Base-by-base conservation (phyloP, 139 green algal species). In the Zygnema cylindricum region DNA sequence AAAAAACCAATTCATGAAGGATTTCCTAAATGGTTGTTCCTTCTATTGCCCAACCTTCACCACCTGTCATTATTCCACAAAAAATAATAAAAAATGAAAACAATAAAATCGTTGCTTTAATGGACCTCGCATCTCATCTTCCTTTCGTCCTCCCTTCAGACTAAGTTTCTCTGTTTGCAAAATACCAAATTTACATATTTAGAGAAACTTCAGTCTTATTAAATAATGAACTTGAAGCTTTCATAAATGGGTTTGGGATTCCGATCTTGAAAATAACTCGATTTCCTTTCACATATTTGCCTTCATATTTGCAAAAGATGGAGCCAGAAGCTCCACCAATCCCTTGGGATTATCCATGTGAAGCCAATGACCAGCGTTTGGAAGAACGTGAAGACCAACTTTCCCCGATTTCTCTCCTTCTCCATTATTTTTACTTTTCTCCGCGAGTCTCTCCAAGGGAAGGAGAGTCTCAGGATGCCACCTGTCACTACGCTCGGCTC, bases 261-360 rank as follows among this genome's bases (percentile, higher is more conserved):
- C n/a, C n/a, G n/a, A n/a, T n/a, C n/a, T n/a, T n/a, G n/a, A n/a
- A n/a, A n/a, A n/a, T n/a, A n/a, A n/a, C n/a, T n/a, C n/a, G n/a
- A n/a, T n/a, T n/a, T 63, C 49, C 49, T 63, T 63, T 63, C 16
- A 63, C 16, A 25, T 16, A 7, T 63, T 16, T 7, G 49, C 7
- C 49, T 25, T 63, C 16, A 85, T 83, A 25, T 57, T 55, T 7
- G 23, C 81, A 3, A 87, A 11, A 2, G 32, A 78, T 21, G 81
- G 81, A 85, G 71, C 81, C n/a, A 87, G 23, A 3, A 87, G 32
- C 32, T 77, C n/a, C 41, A 87, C 33, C n/a, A 87, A 69, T 41
- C 81, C 81, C 38, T 41, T 35, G 32, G 81, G 81, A 11, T 87
- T 87, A 69, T 87, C 81, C 54, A 87, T 49, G 54, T 87, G 81